Evolutionary conservation across 2,329 filamentous ascomycete species (phyloP), one percentile per base, ranked within the genome.

Genomic region (Mycosphaerella sp.): DNA sequence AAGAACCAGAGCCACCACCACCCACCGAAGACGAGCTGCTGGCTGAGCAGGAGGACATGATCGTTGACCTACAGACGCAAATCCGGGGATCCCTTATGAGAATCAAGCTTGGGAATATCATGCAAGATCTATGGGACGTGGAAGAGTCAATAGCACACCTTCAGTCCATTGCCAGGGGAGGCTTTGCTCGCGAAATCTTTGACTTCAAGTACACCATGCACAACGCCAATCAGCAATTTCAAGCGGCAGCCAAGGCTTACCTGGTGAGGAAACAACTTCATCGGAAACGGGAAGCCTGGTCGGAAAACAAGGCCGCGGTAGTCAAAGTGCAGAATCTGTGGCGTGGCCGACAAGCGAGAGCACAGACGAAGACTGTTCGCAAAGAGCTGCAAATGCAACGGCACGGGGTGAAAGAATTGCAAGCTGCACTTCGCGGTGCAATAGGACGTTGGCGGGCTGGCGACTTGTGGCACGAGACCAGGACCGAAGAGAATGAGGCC

Each of bases 21-120:
- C 93, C 97, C 67, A 90, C 88, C 0, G 92, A 97, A 63, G 88
- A 97, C 65, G 90, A 97, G 64, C 80, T 90, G 42, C 73, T 98
- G 3, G 79, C 76, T 11, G 90, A 95, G 64, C 85, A 89, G 55
- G 87, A 93, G 68, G 73, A 71, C 0, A 74, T 77, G 3, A 83
- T 97, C 42, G 64, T 83, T 14, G 92, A 97, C 56, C 77, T 98
- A 29, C 95, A 98, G 69, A 83, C 87, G 38, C 90, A 96, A 68
- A 81, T 91, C 7, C 82, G 89, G 54, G 93, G 92, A 36, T 90
- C 91, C 0, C 69, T 95, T 59, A 70, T 88, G 45, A 82, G 93
- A 51, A 78, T 96, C 67, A 79, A 79, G 52, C 80, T 97, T 1
- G 90, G 89, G 4, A 77, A 86, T 47, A 79, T 83, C 51, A 97